Base-by-base conservation (phyloP, 2,329 filamentous ascomycete genomes). In the Sarocladium strictum region DNA sequence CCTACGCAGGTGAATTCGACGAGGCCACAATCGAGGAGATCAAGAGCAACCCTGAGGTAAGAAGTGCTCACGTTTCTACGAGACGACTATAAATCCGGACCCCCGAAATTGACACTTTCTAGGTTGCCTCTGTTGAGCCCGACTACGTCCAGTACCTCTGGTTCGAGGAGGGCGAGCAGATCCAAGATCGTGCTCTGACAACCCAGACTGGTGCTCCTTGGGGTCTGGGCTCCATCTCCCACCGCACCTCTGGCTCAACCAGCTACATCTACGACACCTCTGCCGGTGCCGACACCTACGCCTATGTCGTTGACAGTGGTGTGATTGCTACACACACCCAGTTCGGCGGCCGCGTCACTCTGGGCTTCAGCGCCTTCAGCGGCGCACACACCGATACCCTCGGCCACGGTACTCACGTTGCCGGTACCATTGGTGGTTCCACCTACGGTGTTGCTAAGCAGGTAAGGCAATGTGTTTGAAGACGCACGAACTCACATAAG, bases 221-320 rank as follows among this genome's bases (percentile, higher is more conserved):
- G 65, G 67, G 67, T 29, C 63, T 71, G 1, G 65, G 62, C 19
- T 57, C 67, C 12, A 60, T 71, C 55, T 70, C 67, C 12, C 65
- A 65, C 58, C 63, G 65, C 27, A 23, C 53, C 1, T 53, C 53
- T 1, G 66, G 64, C 35, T 61, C 54, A 23, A 62, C 57, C 15
- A 63, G 58, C 53, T 83, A 83, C 63, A 64, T 75, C 53, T 82
- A 79, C 58, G 78, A 82, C 62, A 68, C 68, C 54, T 68, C 67
- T 17, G 76, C 76, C 41, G 79, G 79, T 21, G 45, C 71, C 45
- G 76, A 74, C 35, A 79, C 79, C 60, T 84, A 78, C 29, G 78
- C 76, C 45, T 87, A 81, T 65, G 67, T 87, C 21, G 76, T 87
- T 47, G 84, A 87, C 66, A 85, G 81, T 3, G 84, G 84, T 60